These are phyloP conservation scores for Penicillium capsulatum DNA, from an alignment of 2,329 filamentous ascomycete genomes.

Conservation along the genomic window DNA sequence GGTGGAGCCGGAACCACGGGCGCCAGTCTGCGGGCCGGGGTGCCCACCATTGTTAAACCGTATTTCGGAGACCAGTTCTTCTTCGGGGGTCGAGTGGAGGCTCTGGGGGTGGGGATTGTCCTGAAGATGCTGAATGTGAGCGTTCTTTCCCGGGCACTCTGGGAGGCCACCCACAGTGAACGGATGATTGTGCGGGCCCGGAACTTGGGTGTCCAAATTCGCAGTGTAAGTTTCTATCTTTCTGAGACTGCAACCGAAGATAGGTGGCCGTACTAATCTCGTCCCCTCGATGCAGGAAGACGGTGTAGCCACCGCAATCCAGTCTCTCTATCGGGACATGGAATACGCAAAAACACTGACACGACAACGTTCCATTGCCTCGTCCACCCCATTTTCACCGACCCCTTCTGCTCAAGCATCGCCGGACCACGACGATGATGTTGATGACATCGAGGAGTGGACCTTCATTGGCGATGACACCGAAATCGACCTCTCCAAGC, in stretches of 20 bases:
- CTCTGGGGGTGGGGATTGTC: conserved; percentile 85
- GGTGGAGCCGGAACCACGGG: conserved; percentile 94
- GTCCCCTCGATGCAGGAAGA: conserved; percentile 63
- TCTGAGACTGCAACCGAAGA: not conserved
- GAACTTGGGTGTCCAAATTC: conserved; percentile 78
- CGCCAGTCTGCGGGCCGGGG: conserved; percentile 81
- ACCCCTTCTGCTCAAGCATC: conserved; percentile 33
- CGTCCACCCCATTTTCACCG: conserved; percentile 34
- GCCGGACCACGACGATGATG: conserved; percentile 45
- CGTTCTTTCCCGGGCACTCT: conserved; percentile 77
- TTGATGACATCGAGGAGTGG: conserved; percentile 77
- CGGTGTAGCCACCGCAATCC: conserved; percentile 84
- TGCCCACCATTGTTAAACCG: conserved; percentile 90
- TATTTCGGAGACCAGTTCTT: conserved; percentile 99
- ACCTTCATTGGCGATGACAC: conserved; percentile 72
- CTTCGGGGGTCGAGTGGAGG: conserved; percentile 83
- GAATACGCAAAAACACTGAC: conserved; percentile 87
- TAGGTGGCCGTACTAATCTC: not conserved
- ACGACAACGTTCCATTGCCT: conserved; percentile 52
- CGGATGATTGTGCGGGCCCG: conserved; percentile 86
- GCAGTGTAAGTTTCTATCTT: conserved; percentile 58
- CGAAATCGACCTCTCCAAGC: conserved; percentile 43
- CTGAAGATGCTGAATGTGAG: conserved; percentile 86
- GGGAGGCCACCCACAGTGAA: conserved; percentile 85
- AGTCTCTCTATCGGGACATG: conserved; percentile 88